Evolutionary conservation across 176 grass and related monocot genomes (phyloP), one percentile per base, ranked within the genome.

Genomic region (Ananas comosus): DNA sequence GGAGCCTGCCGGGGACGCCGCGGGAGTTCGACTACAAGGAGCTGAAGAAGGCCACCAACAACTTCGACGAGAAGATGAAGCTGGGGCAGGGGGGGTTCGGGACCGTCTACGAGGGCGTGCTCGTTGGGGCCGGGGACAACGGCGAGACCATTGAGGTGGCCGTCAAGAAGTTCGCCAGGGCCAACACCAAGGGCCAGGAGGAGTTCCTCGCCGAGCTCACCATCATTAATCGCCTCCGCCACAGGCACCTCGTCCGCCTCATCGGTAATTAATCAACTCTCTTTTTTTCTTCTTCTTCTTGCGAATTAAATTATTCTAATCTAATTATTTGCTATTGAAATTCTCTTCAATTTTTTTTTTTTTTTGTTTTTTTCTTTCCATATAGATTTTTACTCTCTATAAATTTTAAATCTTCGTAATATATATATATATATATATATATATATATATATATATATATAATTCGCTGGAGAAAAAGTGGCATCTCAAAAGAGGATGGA

Each of bases 201-300:
- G 94, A 99, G 66, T 99, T 99, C 75, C 80, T 99, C 52, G 77
- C 80, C 51, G 89, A 99, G 84, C 89, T 99, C 52, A 86, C 76
- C 58, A 93, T 99, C 68, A 93, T 99, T 78, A 93, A 93, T 65
- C 82, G 85, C 50, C 94, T 99, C 65, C 86, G 94, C 1, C 94
- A 99, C 78, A 70, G 67, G 48, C 79, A 99, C 70, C 94, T 93
- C 65, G 94, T 90, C 78, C 91, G 79, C 66, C 80, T 99, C 29
- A 65, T 83, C 13, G 94, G 94, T 92, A 79, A 57, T 27, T 27
- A 27, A 23, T 23, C 2, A 27, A 27, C 25, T 27, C 25, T 27
- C 25, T 27, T 27, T 27, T 27, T 2, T 2, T 27, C 25, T 27
- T 2, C 2, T 51, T 17, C 23, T n/a, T 28, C 13, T 53, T 25